Evolutionary conservation across 768 basidiomycete genomes (phyloP), one percentile per base, ranked within the genome.

Genomic region (Vishniacozyma victoriae): DNA sequence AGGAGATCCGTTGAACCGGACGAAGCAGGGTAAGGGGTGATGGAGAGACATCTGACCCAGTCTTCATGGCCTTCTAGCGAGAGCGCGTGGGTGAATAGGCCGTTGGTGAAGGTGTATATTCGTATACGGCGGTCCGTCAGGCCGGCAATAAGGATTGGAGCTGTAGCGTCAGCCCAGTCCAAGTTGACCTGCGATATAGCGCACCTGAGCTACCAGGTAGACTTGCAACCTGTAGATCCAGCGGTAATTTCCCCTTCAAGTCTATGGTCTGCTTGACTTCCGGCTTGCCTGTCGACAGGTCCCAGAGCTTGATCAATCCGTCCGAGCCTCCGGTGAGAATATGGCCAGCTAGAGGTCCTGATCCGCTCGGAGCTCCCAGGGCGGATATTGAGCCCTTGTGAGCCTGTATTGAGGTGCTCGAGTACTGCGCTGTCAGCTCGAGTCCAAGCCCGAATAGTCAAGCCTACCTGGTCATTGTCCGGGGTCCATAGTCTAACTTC

Each of bases 241-340:
- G 75, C 0, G 91, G 84, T 71, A 85, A 86, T 70, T 77, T 83
- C 25, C 83, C 83, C 25, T 78, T 75, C 45, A 89, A 65, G 9
- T 78, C 68, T 39, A 95, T 75, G 3, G 73, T 75, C 70, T 93
- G 89, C 0, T 75, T 20, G 15, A 69, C 46, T 20, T 57, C 50
- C 3, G 56, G 54, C 33, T 46, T 52, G 46, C 54, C 48, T 48
- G 60, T 35, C 20, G 38, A 16, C 24, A 83, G 39, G 24, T 72
- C 70, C 88, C 88, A 96, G 22, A 87, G 74, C 69, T 86, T 88
- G 35, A 92, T 77, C 1, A 74, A 73, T 1, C 82, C 80, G 69
- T 96, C 91, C 0, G 91, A 93, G 14, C 86, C 82, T 1, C 87
- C 90, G 0, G 87, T 88, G 2, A 84, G 76, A 7, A 92, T 52